phyloP scores from a whole-genome alignment of 1,284 basidiomycete genomes.

The Cutaneotrichosporon spelunceum region DNA sequence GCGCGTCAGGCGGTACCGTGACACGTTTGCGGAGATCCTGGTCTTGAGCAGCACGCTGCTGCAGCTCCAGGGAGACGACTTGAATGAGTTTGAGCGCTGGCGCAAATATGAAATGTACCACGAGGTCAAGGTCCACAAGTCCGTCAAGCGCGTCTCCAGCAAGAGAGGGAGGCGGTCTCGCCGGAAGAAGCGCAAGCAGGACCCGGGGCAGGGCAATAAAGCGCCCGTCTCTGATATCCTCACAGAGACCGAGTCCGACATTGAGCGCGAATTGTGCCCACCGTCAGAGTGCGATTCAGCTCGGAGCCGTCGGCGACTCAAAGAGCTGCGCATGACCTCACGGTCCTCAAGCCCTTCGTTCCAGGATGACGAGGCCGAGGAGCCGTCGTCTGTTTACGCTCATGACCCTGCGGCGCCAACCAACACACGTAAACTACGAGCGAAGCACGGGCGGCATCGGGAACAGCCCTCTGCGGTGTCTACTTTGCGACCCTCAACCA shows the following conservation, averaged over 20 bases:
- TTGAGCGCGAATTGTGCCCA: background rate
- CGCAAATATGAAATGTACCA: slow-evolving; percentile 15
- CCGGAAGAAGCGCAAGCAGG: background rate
- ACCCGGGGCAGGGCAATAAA: background rate
- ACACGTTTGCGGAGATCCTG: slow-evolving; percentile 50
- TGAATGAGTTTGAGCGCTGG: slow-evolving; percentile 45
- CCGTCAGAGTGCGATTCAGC: background rate
- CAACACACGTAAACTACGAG: background rate
- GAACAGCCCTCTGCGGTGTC: too few relatives aligned
- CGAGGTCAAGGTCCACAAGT: background rate
- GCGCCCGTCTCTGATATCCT: background rate
- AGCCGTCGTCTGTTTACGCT: background rate
- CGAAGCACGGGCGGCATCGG: too few relatives aligned
- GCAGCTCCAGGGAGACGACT: slow-evolving; percentile 45
- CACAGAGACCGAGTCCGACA: background rate
- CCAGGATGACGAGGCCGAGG: background rate
- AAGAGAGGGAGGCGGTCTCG: background rate
- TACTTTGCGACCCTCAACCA: too few relatives aligned
- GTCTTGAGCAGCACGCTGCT: slow-evolving; percentile 47
- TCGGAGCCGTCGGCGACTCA: background rate
- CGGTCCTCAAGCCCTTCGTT: background rate
- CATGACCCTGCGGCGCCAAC: background rate
- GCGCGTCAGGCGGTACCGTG: slow-evolving; percentile 41
- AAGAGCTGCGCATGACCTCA: background rate
- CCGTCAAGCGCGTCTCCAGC: background rate